These are phyloP conservation scores for Paramecium sonneborni DNA, from an alignment of 73 alveolate species.

Conservation along the genomic window DNA sequence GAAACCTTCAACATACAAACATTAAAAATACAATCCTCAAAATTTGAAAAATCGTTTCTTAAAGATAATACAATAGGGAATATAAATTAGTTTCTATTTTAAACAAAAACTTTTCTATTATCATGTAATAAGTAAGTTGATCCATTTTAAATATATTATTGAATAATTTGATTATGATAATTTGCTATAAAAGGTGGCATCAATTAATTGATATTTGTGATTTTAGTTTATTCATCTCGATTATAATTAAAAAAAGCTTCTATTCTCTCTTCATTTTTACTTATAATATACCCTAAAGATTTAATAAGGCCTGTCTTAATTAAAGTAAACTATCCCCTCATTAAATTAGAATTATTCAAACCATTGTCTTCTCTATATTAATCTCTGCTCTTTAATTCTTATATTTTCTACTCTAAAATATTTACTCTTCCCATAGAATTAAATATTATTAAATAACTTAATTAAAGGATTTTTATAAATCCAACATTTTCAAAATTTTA, in stretches of 20 bases:
- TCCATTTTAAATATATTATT: slow-evolving; percentile 18
- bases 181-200: slow-evolving; percentile 26
- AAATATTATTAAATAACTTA: neutral
- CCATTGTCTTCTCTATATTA: slow-evolving; percentile 20
- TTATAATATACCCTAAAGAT: neutral
- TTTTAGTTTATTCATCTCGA: neutral
- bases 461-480: neutral
- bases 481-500: neutral
- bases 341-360: slow-evolving; percentile 23
- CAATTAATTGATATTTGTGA: neutral
- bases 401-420: neutral
- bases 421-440: neutral
- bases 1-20: neutral
- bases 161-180: slow-evolving; percentile 3
- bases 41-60: slow-evolving; percentile 30
- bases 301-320: neutral
- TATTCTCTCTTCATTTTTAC: slow-evolving; percentile 7
- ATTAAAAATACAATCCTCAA: slow-evolving; percentile 40
- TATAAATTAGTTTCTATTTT: neutral
- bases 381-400: slow-evolving; percentile 14
- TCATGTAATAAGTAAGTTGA: neutral
- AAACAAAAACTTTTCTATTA: neutral
- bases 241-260: neutral
- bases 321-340: neutral
- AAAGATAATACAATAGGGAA: neutral